phyloP scores from a whole-genome alignment of 2,329 filamentous ascomycete genomes.

The Botrytis fabae region DNA sequence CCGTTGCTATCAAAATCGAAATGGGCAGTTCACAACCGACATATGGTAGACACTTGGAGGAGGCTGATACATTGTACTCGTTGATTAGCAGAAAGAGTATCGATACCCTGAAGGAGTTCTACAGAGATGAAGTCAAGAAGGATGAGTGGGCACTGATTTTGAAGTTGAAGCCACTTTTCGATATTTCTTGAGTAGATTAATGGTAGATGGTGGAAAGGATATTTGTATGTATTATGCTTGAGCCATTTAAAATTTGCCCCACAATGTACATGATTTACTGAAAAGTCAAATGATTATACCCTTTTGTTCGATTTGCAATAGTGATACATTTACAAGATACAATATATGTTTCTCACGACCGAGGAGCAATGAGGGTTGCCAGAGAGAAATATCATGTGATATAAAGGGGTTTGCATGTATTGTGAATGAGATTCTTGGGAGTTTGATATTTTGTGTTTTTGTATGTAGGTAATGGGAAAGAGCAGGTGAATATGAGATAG shows the following conservation, averaged over 20 bases:
- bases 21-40: constrained; percentile 86
- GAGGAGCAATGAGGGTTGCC: neutral
- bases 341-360: neutral
- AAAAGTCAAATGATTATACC: neutral
- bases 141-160: constrained; percentile 95
- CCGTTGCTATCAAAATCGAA: constrained; percentile 97
- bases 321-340: neutral
- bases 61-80: constrained; percentile 84
- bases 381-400: neutral
- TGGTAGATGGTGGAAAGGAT: neutral
- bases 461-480: neutral
- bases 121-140: constrained; percentile 79
- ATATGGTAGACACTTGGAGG: constrained; percentile 93
- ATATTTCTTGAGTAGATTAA: constrained; percentile 55
- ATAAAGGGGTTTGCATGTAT: too few relatives aligned
- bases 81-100: constrained; percentile 85
- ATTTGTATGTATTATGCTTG: constrained; percentile 2
- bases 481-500: neutral
- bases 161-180: constrained; percentile 93
- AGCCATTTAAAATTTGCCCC: neutral
- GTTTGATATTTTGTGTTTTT: neutral
- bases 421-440: too few relatives aligned
- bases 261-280: neutral
- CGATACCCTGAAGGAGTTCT: constrained; percentile 94
- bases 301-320: neutral